These are phyloP conservation scores for Theobroma grandiflorum DNA, from an alignment of 441 rosid species.

Conservation along the genomic window DNA sequence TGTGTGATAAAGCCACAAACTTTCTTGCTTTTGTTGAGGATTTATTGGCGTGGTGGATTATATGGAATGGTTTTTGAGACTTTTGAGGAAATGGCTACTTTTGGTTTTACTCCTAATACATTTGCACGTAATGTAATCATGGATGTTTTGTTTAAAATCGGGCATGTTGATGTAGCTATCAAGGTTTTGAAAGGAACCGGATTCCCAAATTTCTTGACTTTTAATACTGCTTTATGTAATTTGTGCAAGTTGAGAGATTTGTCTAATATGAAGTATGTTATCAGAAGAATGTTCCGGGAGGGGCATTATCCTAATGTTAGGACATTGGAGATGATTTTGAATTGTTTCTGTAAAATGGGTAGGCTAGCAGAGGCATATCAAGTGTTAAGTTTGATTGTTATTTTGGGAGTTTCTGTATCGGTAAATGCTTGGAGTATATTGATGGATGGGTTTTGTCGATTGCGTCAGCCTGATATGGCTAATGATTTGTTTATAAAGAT, in stretches of 20 bases:
- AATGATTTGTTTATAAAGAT: conserved; percentile 57
- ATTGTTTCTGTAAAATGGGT: conserved; percentile 54
- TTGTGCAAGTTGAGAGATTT: conserved; percentile 58
- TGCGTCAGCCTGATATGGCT: conserved; percentile 54
- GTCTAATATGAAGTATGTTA: conserved; percentile 41
- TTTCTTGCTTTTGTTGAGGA: conserved; percentile 65
- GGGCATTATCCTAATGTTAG: conserved; percentile 64
- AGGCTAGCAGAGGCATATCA: conserved; percentile 52
- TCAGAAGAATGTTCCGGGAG: conserved; percentile 55
- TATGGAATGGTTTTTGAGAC: conserved; percentile 59
- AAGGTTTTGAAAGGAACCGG: conserved; percentile 46
- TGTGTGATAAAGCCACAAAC: conserved; percentile 52
- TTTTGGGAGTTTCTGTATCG: conserved; percentile 57
- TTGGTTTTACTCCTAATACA: conserved; percentile 63
- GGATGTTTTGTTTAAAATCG: conserved; percentile 61
- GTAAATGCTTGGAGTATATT: conserved; percentile 62
- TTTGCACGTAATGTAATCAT: conserved; percentile 66
- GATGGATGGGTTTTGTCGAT: conserved; percentile 53
- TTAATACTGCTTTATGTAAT: conserved; percentile 61
- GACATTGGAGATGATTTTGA: conserved; percentile 63
- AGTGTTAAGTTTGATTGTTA: conserved; percentile 58
- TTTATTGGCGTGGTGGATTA: conserved; percentile 73
- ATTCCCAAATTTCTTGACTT: conserved; percentile 64
- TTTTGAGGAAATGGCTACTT: conserved; percentile 49
- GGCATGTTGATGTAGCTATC: conserved; percentile 48